Evolutionary conservation across 768 basidiomycete species (phyloP), one percentile per base, ranked within the genome.

Genomic region (Tricholoma flavovirens): DNA sequence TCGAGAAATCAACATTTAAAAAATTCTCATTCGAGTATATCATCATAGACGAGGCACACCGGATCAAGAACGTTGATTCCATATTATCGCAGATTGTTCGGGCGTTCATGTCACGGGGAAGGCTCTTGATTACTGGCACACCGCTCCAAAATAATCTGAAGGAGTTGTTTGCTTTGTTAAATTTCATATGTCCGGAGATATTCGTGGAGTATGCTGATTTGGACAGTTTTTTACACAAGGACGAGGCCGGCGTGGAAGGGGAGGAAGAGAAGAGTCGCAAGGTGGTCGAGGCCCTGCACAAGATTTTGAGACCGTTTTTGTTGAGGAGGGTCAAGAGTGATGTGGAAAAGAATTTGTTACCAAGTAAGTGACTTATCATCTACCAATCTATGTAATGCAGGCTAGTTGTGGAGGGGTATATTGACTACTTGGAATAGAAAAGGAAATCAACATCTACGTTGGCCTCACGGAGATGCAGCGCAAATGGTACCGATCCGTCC

Each of bases 21-120:
- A 96, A 96, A 70, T 92, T 98, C 69, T 88, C 88, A 0, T 98
- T 98, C 76, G 92, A 96, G 70, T 98, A 98, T 72, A 98, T 98
- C 70, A 83, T 90, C 61, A 98, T 99, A 65, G 96, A 99, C 73
- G 96, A 99, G 73, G 96, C 96, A 0, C 96, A 99, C 67, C 88
- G 97, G 21, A 99, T 99, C 81, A 98, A 98, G 77, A 98, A 98
- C 68, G 94, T 96, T 62, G 93, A 98, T 69, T 96, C 93, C 11
- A 88, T 98, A 64, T 81, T 99, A 14, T 87, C 87, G 14, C 93
- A 97, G 72, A 98, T 99, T 65, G 93, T 98, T 49, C 83, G 96
- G 49, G 77, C 88, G 2, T 98, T 98, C 73, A 81, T 83, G 64
- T 90, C 89, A 42, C 83, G 95, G 29, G 95, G 93, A 0, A 79